Percentiles rank a stretch among this genome's conserved stretches.
phyloP scores from a whole-genome alignment of 768 basidiomycete species.

The Phaffia australis region DNA sequence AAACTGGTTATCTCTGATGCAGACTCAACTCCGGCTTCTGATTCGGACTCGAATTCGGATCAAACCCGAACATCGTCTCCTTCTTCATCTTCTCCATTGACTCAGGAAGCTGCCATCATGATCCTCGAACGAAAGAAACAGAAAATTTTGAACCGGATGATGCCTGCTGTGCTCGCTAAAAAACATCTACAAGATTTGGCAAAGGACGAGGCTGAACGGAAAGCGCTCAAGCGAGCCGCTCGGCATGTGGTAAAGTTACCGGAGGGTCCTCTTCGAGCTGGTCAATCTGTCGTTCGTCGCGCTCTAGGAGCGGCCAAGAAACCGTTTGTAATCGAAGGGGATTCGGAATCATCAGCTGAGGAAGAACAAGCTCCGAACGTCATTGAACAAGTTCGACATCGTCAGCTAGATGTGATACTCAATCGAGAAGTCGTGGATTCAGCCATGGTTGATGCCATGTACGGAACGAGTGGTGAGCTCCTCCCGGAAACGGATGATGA shows the following conservation, averaged over 20 bases:
- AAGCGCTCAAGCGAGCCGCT: background rate
- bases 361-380: background rate
- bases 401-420: background rate
- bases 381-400: background rate
- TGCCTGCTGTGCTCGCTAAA: slow-evolving; percentile 17
- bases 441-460: slow-evolving; percentile 7
- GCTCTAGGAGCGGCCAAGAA: background rate
- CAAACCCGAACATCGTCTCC: too few relatives aligned
- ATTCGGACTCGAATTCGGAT: too few relatives aligned
- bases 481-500: background rate
- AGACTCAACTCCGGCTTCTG: too few relatives aligned
- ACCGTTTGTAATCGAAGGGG: background rate
- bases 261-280: slow-evolving; percentile 12
- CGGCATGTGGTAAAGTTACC: background rate
- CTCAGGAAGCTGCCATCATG: too few relatives aligned
- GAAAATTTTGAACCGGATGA: slow-evolving; percentile 9
- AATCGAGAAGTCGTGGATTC: background rate
- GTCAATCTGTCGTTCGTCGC: slow-evolving; percentile 21
- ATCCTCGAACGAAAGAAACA: slow-evolving; percentile 5
- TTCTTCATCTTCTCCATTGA: too few relatives aligned
- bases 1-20: too few relatives aligned
- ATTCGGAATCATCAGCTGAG: background rate
- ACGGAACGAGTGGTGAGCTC: background rate
- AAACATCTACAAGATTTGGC: background rate
- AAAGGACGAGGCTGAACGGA: background rate